Evolutionary conservation across 768 basidiomycete species (phyloP).

Genomic region (Trametes meyenii): DNA sequence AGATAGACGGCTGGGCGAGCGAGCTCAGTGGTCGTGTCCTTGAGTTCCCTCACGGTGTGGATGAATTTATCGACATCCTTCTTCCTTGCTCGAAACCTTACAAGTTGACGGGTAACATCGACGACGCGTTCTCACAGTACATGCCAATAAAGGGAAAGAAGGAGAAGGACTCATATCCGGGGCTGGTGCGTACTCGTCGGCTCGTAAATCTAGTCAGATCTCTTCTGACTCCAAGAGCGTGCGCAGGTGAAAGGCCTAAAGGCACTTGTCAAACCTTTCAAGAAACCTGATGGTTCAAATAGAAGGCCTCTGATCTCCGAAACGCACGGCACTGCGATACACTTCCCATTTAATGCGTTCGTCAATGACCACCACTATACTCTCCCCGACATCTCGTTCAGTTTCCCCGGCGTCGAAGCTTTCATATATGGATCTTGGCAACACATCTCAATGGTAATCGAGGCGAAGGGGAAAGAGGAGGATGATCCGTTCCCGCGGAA

Average conservation of each 20-base stretch:
- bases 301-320: background rate
- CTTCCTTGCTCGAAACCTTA: conserved; percentile 3
- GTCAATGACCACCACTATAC: background rate
- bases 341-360: conserved; percentile 8
- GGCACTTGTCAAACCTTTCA: background rate
- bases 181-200: background rate
- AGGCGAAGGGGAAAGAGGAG: background rate
- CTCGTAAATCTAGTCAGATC: no score
- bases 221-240: background rate
- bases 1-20: no score
- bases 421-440: background rate
- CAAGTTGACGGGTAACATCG: background rate
- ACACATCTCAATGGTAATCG: conserved; percentile 5
- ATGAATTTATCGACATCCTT: background rate
- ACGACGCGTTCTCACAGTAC: background rate
- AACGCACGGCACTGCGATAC: background rate
- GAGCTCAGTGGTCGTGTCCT: no score
- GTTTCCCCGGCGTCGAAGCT: background rate
- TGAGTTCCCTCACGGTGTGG: background rate
- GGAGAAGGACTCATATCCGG: background rate
- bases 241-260: background rate
- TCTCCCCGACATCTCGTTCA: background rate
- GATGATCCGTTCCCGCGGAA: background rate
- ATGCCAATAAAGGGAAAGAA: background rate
- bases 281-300: background rate